Evolutionary conservation across 2,329 filamentous ascomycete species (phyloP).

Genomic region (Hypoxylon sp.): DNA sequence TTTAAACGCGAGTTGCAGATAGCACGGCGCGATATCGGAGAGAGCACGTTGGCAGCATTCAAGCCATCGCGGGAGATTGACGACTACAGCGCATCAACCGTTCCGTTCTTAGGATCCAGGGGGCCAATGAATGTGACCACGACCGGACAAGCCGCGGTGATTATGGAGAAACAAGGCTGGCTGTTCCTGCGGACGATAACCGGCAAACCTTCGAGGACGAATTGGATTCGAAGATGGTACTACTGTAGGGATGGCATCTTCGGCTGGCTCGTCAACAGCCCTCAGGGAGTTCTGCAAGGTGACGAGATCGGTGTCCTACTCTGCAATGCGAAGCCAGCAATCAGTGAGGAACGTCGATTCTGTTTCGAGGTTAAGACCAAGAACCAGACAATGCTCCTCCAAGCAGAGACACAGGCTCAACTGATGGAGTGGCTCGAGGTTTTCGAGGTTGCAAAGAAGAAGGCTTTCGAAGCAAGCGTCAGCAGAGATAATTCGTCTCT

Average conservation of each 20-base stretch:
- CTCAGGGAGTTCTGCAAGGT: constrained; percentile 90
- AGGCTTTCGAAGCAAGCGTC: constrained; percentile 81
- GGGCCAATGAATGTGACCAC: constrained; percentile 74
- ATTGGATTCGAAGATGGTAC: constrained; percentile 93
- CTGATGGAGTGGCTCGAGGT: constrained; percentile 95
- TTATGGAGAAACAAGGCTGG: constrained; percentile 93
- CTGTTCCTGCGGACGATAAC: constrained; percentile 83
- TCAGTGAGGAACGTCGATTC: constrained; percentile 92
- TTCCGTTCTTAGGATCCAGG: constrained; percentile 82
- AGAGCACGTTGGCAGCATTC: constrained; percentile 74
- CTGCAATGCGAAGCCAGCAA: constrained; percentile 90
- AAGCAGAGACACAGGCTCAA: constrained; percentile 91
- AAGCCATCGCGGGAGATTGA: constrained; percentile 93
- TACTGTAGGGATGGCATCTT: constrained; percentile 97
- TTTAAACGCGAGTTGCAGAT: constrained; percentile 85
- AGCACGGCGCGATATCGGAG: constrained; percentile 85
- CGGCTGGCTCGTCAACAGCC: constrained; percentile 88
- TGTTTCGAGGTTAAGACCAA: constrained; percentile 99
- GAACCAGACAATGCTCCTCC: constrained; percentile 86
- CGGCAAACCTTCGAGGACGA: constrained; percentile 89
- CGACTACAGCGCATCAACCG: constrained; percentile 89
- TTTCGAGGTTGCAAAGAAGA: constrained; percentile 94
- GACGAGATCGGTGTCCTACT: constrained; percentile 96
- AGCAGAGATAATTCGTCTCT: constrained; percentile 61
- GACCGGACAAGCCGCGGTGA: constrained; percentile 61